Base-by-base conservation (phyloP, 805 yeast species). In the Pichia heedii region DNA sequence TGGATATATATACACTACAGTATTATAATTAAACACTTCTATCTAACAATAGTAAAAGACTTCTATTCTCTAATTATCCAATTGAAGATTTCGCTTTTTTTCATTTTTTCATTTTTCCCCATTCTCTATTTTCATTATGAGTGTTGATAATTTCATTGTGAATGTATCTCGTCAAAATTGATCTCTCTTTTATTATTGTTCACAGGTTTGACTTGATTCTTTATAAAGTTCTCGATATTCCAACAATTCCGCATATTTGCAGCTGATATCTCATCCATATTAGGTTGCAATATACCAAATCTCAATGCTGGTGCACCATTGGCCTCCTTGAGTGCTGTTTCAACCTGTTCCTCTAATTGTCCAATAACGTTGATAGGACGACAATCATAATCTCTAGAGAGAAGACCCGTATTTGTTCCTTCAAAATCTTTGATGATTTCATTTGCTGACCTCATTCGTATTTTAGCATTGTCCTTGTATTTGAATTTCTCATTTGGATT, bases 301-400 rank as follows among this genome's bases (percentile, higher is more conserved):
- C 32, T 29, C 15, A 29, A 29, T 13, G 15, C 32, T 6, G 9
- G 9, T 29, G 12, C 7, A 4, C 32, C 32, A 2, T 29, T 29
- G 12, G 32, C 32, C 6, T 29, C 32, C 15, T 29, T 2, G 15
- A 29, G 7, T 29, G 32, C 32, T 13, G 12, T 12, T 10, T 10
- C 16, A 13, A 29, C 13, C 15, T 15, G 12, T 2, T 29, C 32
- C 8, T 29, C 32, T 10, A 12, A 10, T 13, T 29, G n/a, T 29
- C 15, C 15, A 15, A 29, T 29, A 29, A 29, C 15, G 15, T 29
- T 15, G 12, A 26, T 19, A 9, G 21, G 11, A 7, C 44, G 30
- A 10, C 36, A 32, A 36, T 41, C 44, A 41, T 36, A 41, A 32
- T 41, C 44, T 13, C 18, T 30, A n/a, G 39, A 41, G 26, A 41